Conservation (phyloP, 768 basidiomycete species). For the Melanogaster broomeanus region DNA sequence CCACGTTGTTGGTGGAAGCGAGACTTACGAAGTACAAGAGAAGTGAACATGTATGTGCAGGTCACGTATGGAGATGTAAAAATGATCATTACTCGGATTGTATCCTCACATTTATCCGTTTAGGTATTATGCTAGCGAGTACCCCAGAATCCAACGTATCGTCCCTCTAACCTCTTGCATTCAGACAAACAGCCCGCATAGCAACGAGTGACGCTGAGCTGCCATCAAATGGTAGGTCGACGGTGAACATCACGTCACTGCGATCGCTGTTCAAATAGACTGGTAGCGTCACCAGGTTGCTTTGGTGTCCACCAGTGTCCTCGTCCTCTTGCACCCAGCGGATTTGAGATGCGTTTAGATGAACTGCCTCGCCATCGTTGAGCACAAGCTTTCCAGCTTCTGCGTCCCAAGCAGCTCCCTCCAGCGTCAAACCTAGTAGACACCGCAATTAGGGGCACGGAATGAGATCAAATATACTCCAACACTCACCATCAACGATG, state of each 20-base stretch:
- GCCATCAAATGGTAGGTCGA: slow-evolving; percentile 77
- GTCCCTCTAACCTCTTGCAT: slow-evolving; percentile 61
- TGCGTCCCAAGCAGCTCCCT: slow-evolving; percentile 77
- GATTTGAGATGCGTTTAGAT: slow-evolving; percentile 80
- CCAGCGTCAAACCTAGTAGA: slow-evolving; percentile 72
- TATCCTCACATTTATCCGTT: slow-evolving; percentile 17
- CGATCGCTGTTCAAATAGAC: slow-evolving; percentile 92
- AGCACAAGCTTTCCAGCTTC: slow-evolving; percentile 64
- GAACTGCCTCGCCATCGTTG: slow-evolving; percentile 82
- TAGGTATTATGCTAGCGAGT: slow-evolving; percentile 28
- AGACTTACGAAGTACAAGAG: slow-evolving; percentile 19
- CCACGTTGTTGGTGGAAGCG: slow-evolving; percentile 54
- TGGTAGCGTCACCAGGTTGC: slow-evolving; percentile 72
- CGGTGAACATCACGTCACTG: slow-evolving; percentile 88
- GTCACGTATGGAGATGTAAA: slow-evolving; percentile 3
- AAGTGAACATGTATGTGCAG: slow-evolving; percentile 13
- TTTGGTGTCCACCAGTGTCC: slow-evolving; percentile 20
- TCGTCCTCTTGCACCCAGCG: slow-evolving; percentile 77
- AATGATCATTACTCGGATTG: slow-evolving; percentile 18
- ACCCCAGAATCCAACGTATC: slow-evolving; percentile 15
- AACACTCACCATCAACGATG: slow-evolving; percentile 80
- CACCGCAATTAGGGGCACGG: slow-evolving; percentile 6
- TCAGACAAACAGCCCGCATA: slow-evolving; percentile 89
- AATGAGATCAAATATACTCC: neutral
- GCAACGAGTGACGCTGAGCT: slow-evolving; percentile 70